phyloP scores from a whole-genome alignment of 495 filamentous ascomycete species.

The Apiosordaria backusii region DNA sequence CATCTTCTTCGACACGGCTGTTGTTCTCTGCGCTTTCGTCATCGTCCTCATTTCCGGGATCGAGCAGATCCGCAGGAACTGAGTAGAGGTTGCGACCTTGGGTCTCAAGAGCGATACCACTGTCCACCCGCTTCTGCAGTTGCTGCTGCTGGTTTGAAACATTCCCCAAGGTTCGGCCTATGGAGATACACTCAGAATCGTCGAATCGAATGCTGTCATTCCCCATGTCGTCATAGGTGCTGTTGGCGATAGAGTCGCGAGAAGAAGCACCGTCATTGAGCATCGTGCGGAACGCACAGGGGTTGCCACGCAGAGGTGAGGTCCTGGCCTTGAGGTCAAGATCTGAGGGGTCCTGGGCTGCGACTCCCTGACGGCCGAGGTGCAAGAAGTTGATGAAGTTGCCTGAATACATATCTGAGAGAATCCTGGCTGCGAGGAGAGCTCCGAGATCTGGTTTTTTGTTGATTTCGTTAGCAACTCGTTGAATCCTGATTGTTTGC shows the following conservation, averaged over 20 bases:
- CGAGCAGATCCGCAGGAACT: slow-evolving; percentile 9
- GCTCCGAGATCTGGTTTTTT: not conserved
- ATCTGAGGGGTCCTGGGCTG: not conserved
- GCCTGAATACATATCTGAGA: not conserved
- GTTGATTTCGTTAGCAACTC: not conserved
- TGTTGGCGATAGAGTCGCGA: not conserved
- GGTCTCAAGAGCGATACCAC: not conserved
- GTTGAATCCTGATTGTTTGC: not conserved
- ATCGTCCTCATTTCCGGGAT: not conserved
- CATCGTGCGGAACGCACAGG: slow-evolving; percentile 18
- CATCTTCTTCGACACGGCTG: not conserved
- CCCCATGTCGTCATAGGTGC: not conserved
- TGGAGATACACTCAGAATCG: slow-evolving; percentile 21
- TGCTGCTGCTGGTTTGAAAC: not conserved
- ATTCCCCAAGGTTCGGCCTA: slow-evolving; percentile 15
- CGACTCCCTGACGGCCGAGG: not conserved
- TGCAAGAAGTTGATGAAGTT: not conserved
- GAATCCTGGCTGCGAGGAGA: not conserved
- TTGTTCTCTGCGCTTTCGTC: not conserved
- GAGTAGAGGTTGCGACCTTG: not conserved
- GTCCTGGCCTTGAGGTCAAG: not conserved
- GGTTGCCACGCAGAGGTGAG: slow-evolving; percentile 10
- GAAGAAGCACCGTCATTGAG: slow-evolving; percentile 14
- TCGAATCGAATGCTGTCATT: slow-evolving; percentile 17
- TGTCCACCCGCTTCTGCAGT: not conserved